phyloP scores from a whole-genome alignment of 108 stramenopile species.

The Cyclotella distinguenda region DNA sequence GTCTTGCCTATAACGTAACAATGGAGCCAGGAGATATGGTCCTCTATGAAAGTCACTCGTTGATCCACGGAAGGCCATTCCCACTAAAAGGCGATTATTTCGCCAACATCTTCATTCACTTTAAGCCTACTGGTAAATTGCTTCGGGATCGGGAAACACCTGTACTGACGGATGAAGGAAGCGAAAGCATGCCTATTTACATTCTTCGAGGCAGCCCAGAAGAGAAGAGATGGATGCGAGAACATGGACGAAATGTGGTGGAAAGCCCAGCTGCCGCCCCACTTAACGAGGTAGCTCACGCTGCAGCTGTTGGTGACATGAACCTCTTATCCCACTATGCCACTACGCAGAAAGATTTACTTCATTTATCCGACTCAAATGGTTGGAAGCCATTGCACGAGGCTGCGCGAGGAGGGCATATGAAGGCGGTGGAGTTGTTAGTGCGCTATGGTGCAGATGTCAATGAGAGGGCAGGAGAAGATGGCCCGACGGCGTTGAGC shows the following conservation, averaged over 20 bases:
- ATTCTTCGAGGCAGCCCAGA: constrained; percentile 42
- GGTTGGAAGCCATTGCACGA: constrained; percentile 54
- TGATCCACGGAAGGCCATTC: constrained; percentile 83
- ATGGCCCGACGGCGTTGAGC: constrained; percentile 26
- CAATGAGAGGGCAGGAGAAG: constrained; percentile 25
- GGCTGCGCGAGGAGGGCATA: constrained; percentile 47
- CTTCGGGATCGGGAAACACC: constrained; percentile 32
- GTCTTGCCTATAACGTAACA: constrained; percentile 76
- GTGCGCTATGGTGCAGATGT: constrained; percentile 37
- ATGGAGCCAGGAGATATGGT: constrained; percentile 80
- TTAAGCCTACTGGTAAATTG: constrained; percentile 43
- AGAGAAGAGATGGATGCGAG: constrained; percentile 34
- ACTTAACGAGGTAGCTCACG: constrained; percentile 30
- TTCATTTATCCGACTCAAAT: constrained; percentile 45
- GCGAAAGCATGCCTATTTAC: constrained; percentile 42
- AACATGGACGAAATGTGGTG: constrained; percentile 25
- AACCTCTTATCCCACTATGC: constrained; percentile 27
- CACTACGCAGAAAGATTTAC: constrained; percentile 23
- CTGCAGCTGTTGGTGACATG: constrained; percentile 39
- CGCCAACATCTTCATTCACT: constrained; percentile 77
- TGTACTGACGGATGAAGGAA: constrained; percentile 26
- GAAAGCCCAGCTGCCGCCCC: constrained; percentile 46
- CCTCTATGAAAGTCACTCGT: constrained; percentile 62
- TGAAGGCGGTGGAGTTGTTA: constrained; percentile 33
- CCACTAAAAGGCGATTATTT: constrained; percentile 82